Evolutionary conservation across 352 stramenopile genomes (phyloP).

Genomic region (Globisporangium paroecandrum): DNA sequence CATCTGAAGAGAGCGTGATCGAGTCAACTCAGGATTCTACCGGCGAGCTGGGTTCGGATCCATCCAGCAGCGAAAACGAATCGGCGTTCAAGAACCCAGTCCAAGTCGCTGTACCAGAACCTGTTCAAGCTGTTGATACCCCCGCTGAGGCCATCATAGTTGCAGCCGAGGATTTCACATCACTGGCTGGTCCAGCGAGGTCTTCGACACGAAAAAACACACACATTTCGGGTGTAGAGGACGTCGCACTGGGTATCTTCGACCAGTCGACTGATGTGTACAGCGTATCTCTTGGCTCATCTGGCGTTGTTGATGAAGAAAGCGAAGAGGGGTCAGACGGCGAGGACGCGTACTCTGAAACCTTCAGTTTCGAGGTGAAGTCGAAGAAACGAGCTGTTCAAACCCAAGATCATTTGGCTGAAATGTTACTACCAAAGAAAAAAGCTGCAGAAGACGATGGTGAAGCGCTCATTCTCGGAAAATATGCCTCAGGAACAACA

Average conservation of each 20-base stretch:
- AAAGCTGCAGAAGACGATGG: slow-evolving; percentile 8
- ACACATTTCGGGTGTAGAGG: not conserved
- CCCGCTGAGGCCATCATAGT: not conserved
- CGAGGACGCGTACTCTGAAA: slow-evolving; percentile 16
- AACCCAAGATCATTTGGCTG: not conserved
- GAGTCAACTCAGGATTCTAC: not conserved
- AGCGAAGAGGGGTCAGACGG: slow-evolving; percentile 11
- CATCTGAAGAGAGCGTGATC: too few species aligned
- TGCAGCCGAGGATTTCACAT: not conserved
- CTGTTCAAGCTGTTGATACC: not conserved
- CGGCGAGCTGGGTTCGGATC: not conserved
- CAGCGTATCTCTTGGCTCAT: not conserved
- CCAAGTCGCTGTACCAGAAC: not conserved
- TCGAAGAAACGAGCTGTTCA: slow-evolving; percentile 19
- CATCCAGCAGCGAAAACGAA: not conserved
- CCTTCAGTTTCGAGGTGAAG: slow-evolving; percentile 60
- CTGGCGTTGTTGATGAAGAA: slow-evolving; percentile 6
- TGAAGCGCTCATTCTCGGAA: slow-evolving; percentile 7
- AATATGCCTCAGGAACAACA: slow-evolving; percentile 1
- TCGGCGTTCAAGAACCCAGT: not conserved
- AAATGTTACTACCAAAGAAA: not conserved
- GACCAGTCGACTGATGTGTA: slow-evolving; percentile 10
- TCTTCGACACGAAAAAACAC: not conserved
- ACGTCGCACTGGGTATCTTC: slow-evolving; percentile 12
- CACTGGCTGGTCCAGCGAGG: not conserved